phyloP scores from a whole-genome alignment of 1,139 yeast genomes.

The Arxiozyma telluris region DNA sequence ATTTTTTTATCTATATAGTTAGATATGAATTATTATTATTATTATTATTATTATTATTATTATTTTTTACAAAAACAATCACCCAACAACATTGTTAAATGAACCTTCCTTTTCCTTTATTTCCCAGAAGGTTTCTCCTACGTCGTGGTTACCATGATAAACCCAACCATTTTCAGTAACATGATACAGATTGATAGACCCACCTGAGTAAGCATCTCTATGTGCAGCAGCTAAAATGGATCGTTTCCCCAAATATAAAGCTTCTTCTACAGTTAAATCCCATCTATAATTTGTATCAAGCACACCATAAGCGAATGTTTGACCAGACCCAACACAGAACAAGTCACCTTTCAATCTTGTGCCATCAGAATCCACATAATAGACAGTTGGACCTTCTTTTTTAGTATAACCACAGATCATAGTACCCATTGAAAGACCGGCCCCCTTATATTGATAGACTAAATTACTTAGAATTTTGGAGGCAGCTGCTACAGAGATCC shows the following conservation, averaged over 20 bases:
- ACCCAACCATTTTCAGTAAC: constrained; percentile 92
- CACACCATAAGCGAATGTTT: constrained; percentile 99
- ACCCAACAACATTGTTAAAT: constrained; percentile 77
- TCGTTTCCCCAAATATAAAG: constrained; percentile 88
- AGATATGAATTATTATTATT: constrained; percentile 1
- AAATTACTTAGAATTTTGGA: constrained; percentile 85
- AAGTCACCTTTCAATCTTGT: constrained; percentile 89
- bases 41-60: constrained; percentile 1
- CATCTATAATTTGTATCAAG: constrained; percentile 83
- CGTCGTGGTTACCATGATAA: constrained; percentile 91
- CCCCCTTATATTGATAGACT: constrained; percentile 90
- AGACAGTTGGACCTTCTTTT: constrained; percentile 91
- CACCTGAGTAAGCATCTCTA: constrained; percentile 98
- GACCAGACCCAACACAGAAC: constrained; percentile 98
- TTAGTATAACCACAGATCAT: constrained; percentile 97
- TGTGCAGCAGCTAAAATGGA: constrained; percentile 96
- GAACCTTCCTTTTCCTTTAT: constrained; percentile 81
- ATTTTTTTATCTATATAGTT: background rate
- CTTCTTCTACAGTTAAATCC: constrained; percentile 89
- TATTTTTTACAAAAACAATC: constrained; percentile 8
- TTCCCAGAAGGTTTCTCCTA: constrained; percentile 88
- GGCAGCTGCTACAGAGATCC: constrained; percentile 95
- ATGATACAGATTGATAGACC: constrained; percentile 86
- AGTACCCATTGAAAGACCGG: constrained; percentile 99
- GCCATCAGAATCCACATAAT: constrained; percentile 96